A percentile compares a stretch with the other conserved stretches of the same genome.
Conservation (phyloP, 768 basidiomycete genomes). For the Crassisporium funariophilum region DNA sequence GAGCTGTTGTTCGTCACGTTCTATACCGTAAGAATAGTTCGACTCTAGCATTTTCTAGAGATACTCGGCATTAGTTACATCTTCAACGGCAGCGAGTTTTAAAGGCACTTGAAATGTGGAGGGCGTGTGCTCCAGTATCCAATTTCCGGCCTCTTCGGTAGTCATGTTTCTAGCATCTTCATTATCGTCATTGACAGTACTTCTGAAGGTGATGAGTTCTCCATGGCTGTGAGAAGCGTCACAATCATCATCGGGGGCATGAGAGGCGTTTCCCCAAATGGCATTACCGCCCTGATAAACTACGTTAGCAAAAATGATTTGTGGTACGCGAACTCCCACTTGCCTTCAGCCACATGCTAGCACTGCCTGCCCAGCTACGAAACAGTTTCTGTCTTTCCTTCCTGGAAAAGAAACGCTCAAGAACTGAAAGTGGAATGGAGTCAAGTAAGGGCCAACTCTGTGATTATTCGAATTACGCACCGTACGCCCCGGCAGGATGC, state of each 20-base stretch:
- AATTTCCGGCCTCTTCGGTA: constrained; percentile 67
- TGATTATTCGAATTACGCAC: constrained; percentile 35
- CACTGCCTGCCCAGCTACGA: constrained; percentile 93
- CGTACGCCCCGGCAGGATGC: constrained; percentile 79
- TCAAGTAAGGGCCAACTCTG: background rate
- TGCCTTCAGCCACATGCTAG: constrained; percentile 93
- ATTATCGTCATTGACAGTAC: constrained; percentile 23
- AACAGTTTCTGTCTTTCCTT: constrained; percentile 89
- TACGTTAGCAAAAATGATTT: background rate
- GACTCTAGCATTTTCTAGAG: constrained; percentile 80
- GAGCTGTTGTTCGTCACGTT: constrained; percentile 67
- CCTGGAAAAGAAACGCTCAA: constrained; percentile 88
- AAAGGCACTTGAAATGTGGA: constrained; percentile 69
- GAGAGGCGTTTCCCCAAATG: constrained; percentile 77
- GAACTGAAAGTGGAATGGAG: constrained; percentile 44
- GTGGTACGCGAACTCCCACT: background rate
- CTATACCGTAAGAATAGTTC: constrained; percentile 91
- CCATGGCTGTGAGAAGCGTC: constrained; percentile 69
- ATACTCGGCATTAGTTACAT: background rate
- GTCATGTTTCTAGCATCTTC: constrained; percentile 69
- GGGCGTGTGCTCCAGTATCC: constrained; percentile 85
- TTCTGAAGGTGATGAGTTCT: constrained; percentile 80
- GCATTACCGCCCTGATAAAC: constrained; percentile 68
- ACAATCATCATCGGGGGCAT: constrained; percentile 78
- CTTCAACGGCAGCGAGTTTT: background rate